Conservation (phyloP, 768 basidiomycete species). For the Tubosaeta sp. region DNA sequence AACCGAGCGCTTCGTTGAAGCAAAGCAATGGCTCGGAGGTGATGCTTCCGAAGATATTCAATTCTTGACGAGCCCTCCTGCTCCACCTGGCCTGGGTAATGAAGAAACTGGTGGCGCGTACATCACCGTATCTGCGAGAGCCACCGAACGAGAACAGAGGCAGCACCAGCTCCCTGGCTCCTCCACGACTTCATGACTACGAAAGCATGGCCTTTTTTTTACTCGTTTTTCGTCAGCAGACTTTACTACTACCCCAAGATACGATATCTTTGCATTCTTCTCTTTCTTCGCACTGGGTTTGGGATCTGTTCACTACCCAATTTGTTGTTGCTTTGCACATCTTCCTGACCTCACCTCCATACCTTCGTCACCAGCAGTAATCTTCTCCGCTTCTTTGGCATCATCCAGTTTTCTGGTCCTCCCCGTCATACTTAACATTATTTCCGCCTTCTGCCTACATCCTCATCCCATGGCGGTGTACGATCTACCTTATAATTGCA, state of each 20-base stretch:
- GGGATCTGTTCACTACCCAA: constrained; percentile 20
- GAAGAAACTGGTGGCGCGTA: constrained; percentile 84
- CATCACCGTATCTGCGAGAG: constrained; percentile 80
- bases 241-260: constrained; percentile 25
- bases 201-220: constrained; percentile 12
- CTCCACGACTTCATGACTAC: constrained; percentile 28
- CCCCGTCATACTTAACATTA: constrained; percentile 25
- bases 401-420: constrained; percentile 25
- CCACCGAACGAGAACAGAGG: constrained; percentile 56
- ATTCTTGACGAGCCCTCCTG: constrained; percentile 51
- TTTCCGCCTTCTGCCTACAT: constrained; percentile 17
- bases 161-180: constrained; percentile 23
- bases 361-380: constrained; percentile 29
- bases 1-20: constrained; percentile 73
- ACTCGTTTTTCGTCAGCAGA: constrained; percentile 16
- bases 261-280: constrained; percentile 26
- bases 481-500: constrained; percentile 33
- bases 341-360: constrained; percentile 21
- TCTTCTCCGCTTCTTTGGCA: constrained; percentile 25
- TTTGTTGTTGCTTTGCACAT: constrained; percentile 20
- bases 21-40: constrained; percentile 76
- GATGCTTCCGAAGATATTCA: constrained; percentile 63
- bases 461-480: constrained; percentile 28
- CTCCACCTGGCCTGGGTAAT: constrained; percentile 63
- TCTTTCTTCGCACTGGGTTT: constrained; percentile 16